Conservation (phyloP, 441 rosid genomes). For the Metrosideros polymorpha region DNA sequence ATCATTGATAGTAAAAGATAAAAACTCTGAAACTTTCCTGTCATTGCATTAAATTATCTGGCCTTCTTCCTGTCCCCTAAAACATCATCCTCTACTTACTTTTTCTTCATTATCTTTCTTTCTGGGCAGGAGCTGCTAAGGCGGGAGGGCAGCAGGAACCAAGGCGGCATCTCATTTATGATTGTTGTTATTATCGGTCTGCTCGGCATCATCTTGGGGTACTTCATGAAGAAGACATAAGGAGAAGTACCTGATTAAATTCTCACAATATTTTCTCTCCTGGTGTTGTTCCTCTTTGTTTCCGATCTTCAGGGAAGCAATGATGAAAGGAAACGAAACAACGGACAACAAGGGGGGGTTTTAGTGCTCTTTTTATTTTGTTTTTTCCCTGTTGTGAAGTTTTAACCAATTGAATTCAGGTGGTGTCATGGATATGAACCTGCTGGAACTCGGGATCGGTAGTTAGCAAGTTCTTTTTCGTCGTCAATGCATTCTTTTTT, state of each 20-base stretch:
- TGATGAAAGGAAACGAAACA: constrained; percentile 18
- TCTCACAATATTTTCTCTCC: constrained; percentile 1
- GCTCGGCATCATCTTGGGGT: constrained; percentile 58
- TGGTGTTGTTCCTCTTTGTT: constrained; percentile 1
- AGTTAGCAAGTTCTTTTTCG: background rate
- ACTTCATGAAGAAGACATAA: constrained; percentile 46
- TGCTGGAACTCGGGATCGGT: background rate
- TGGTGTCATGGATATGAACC: constrained; percentile 14
- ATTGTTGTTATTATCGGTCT: constrained; percentile 43
- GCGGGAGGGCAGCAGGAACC: constrained; percentile 34
- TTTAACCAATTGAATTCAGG: constrained; percentile 24
- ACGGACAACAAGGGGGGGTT: constrained; percentile 1
- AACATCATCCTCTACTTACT: background rate
- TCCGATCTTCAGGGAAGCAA: constrained; percentile 17
- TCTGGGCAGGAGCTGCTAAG: constrained; percentile 41
- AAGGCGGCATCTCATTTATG: constrained; percentile 37
- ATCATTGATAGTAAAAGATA: background rate
- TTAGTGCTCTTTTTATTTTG: constrained; percentile 8
- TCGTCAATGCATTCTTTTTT: background rate
- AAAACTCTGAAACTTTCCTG: background rate
- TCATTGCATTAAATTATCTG: background rate
- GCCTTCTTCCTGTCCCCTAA: background rate
- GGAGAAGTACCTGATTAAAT: background rate
- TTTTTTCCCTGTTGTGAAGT: constrained; percentile 13
- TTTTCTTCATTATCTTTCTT: background rate